These are phyloP conservation scores for Chlorella sp. DNA, from an alignment of 139 green algal genomes.

Conservation along the genomic window DNA sequence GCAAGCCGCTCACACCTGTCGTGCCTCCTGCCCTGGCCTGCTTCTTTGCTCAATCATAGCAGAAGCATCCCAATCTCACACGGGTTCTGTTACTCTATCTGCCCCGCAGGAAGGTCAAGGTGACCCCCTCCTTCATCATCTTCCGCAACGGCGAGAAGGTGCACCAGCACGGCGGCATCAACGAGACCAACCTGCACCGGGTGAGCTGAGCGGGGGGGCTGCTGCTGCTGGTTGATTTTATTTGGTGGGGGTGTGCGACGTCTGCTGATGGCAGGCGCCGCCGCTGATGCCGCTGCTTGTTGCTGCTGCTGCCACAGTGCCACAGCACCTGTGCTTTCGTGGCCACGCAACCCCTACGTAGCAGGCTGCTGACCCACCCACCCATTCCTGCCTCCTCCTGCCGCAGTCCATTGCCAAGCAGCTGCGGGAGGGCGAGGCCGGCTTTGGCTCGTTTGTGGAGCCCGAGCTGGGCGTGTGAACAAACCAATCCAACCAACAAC, in stretches of 20 bases:
- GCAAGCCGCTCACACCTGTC: no score
- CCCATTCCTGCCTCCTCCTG: not conserved
- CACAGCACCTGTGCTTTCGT: no score
- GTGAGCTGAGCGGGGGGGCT: no score
- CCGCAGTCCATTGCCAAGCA: conserved; percentile 24
- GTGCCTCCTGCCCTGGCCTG: no score
- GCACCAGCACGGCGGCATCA: conserved; percentile 56
- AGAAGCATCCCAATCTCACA: no score
- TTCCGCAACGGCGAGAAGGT: conserved; percentile 57
- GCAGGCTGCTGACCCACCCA: not conserved
- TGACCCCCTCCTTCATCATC: conserved; percentile 77
- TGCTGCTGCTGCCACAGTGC: not conserved
- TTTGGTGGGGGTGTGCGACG: not conserved
- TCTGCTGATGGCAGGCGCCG: no score
- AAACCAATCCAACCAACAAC: no score
- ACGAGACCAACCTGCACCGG: conserved; percentile 60
- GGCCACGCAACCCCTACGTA: not conserved
- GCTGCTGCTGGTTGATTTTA: not conserved
- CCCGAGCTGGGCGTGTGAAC: not conserved
- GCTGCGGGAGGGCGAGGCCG: conserved; percentile 11
- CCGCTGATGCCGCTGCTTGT: not conserved
- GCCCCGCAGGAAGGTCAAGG: conserved; percentile 17
- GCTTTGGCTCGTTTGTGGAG: conserved; percentile 18
- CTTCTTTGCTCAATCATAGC: no score
- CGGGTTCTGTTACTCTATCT: not conserved